These are phyloP conservation scores for Macrolepiota fuliginosa DNA, from an alignment of 768 basidiomycete species.

Conservation along the genomic window DNA sequence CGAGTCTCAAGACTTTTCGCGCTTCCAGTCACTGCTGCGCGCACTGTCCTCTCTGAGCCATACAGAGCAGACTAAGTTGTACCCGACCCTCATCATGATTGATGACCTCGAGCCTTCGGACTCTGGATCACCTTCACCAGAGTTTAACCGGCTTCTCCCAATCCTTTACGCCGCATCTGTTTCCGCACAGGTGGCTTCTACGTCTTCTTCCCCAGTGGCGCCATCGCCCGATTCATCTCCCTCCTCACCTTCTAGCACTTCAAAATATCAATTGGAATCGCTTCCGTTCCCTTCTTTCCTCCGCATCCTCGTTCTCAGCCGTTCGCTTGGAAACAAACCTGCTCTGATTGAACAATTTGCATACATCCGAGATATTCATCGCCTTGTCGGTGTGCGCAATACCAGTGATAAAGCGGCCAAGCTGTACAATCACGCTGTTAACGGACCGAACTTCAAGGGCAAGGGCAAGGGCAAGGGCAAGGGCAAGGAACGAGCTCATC, in stretches of 20 bases:
- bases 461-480: no score
- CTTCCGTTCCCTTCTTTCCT: conserved; percentile 6
- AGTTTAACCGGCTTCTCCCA: background rate
- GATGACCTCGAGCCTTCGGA: conserved; percentile 4
- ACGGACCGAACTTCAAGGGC: background rate
- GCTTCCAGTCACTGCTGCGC: background rate
- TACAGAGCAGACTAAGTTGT: background rate
- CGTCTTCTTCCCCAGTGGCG: background rate
- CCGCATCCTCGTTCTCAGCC: conserved; percentile 7
- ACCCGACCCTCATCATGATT: background rate
- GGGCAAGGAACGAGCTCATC: background rate
- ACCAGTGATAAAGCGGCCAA: background rate
- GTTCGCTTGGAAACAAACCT: conserved; percentile 2
- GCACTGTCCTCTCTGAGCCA: background rate
- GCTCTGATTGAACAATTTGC: conserved; percentile 4
- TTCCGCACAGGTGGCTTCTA: background rate
- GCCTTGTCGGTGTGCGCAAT: background rate
- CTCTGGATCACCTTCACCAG: background rate
- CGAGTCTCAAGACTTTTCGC: background rate
- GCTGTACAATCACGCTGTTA: background rate
- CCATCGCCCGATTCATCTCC: background rate
- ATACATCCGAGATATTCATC: conserved; percentile 1
- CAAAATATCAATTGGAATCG: background rate
- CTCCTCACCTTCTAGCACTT: background rate
- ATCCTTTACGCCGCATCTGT: background rate